Percentiles rank a stretch among this genome's conserved stretches.
These are phyloP conservation scores for Phytophthora podocarpi DNA, from an alignment of 352 stramenopile species.

Conservation along the genomic window DNA sequence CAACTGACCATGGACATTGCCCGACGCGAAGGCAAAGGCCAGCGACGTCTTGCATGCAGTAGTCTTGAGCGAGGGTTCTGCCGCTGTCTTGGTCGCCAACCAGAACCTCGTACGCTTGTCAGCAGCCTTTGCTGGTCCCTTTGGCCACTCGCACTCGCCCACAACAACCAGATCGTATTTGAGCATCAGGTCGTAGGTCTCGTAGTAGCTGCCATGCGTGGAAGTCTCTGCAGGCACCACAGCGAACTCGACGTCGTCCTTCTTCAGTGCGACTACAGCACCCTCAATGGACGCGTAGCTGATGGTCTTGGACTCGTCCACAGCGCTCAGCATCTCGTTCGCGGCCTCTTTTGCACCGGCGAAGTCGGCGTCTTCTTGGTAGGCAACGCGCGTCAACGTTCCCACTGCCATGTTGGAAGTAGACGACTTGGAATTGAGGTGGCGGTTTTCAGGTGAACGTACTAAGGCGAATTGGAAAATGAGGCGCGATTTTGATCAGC, in stretches of 20 bases:
- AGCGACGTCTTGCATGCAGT: constrained; percentile 69
- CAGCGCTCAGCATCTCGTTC: constrained; percentile 12
- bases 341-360: constrained; percentile 20
- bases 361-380: constrained; percentile 5
- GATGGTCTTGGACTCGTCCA: constrained; percentile 16
- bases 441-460: no score
- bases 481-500: no score
- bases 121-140: constrained; percentile 3
- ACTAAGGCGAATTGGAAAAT: no score
- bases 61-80: constrained; percentile 17
- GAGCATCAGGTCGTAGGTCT: constrained; percentile 92
- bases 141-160: constrained; percentile 64
- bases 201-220: constrained; percentile 94
- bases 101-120: constrained; percentile 87
- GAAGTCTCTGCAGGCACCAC: constrained; percentile 96
- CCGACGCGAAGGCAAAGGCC: constrained; percentile 72
- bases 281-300: constrained; percentile 40
- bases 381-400: constrained; percentile 20
- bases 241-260: constrained; percentile 92
- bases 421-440: no score
- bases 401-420: constrained; percentile 26
- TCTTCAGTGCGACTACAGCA: constrained; percentile 60
- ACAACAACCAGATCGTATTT: constrained; percentile 74
- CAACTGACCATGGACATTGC: constrained; percentile 62
- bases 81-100: constrained; percentile 67